These are phyloP conservation scores for Coleophoma eucalyptorum DNA, from an alignment of 2,329 filamentous ascomycete genomes.

Conservation along the genomic window DNA sequence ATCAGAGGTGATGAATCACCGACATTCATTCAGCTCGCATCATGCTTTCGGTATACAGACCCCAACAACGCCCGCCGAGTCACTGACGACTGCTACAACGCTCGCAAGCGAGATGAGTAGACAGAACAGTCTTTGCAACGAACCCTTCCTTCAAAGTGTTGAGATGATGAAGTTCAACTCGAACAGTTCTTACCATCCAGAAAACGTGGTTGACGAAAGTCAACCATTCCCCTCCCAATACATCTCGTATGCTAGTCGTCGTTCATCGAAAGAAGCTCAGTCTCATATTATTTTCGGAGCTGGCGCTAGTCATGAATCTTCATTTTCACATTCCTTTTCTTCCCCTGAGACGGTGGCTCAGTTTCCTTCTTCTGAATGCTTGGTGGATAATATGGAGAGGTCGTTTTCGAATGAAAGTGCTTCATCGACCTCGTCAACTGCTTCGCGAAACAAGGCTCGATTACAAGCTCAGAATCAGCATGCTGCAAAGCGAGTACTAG, in stretches of 20 bases:
- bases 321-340: conserved; percentile 23
- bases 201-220: conserved; percentile 22
- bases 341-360: conserved; percentile 12
- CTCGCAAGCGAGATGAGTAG: conserved; percentile 27
- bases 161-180: conserved; percentile 28
- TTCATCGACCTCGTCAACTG: conserved; percentile 21
- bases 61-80: conserved; percentile 25
- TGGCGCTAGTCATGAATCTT: conserved; percentile 26
- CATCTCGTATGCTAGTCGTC: conserved; percentile 19
- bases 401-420: conserved; percentile 27
- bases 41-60: conserved; percentile 16
- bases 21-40: conserved; percentile 10
- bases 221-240: conserved; percentile 16
- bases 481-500: conserved; percentile 22
- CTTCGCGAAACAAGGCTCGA: conserved; percentile 26
- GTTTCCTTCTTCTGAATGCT: conserved; percentile 19
- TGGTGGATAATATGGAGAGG: conserved; percentile 27
- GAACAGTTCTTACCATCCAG: conserved; percentile 22
- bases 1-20: conserved; percentile 10
- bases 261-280: conserved; percentile 27
- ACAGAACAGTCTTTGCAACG: conserved; percentile 26
- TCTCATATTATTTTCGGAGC: conserved; percentile 24
- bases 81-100: conserved; percentile 26
- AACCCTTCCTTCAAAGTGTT: conserved; percentile 25
- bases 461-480: conserved; percentile 23